These are phyloP conservation scores for Exobasidium cylindrosporum DNA, from an alignment of 1,284 basidiomycete genomes.

Conservation along the genomic window DNA sequence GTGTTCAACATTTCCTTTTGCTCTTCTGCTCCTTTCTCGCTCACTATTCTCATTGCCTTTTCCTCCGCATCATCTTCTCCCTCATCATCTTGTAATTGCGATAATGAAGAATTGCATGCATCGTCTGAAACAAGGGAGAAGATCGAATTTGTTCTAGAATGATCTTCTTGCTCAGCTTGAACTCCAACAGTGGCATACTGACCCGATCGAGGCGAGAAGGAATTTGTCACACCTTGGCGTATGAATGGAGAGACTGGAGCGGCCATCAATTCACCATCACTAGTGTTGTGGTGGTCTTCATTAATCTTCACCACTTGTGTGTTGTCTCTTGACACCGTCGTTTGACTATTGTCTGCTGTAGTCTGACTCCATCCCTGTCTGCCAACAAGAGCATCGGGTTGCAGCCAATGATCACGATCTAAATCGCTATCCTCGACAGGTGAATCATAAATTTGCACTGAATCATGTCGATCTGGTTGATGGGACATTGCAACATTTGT, in stretches of 20 bases:
- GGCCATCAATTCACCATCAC: neutral
- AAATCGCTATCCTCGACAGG: neutral
- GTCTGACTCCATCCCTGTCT: neutral
- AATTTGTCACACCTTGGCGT: neutral
- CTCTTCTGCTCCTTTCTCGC: neutral
- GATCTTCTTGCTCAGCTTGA: constrained; percentile 1
- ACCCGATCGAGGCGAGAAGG: neutral
- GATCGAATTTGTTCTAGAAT: neutral
- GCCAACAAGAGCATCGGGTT: neutral
- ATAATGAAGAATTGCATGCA: neutral
- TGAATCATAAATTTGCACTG: neutral
- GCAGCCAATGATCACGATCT: neutral
- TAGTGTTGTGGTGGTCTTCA: neutral
- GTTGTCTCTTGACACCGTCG: neutral
- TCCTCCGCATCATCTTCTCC: neutral
- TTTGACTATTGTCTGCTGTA: neutral
- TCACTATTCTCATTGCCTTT: neutral
- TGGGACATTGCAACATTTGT: neutral
- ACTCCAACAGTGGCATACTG: constrained; percentile 10
- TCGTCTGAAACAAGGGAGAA: constrained; percentile 1
- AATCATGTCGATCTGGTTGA: neutral
- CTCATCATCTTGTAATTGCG: neutral
- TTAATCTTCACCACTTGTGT: neutral
- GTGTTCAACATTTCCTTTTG: neutral
- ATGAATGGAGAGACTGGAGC: neutral